These are phyloP conservation scores for Neurospora sp. DNA, from an alignment of 495 filamentous ascomycete species.

Conservation along the genomic window DNA sequence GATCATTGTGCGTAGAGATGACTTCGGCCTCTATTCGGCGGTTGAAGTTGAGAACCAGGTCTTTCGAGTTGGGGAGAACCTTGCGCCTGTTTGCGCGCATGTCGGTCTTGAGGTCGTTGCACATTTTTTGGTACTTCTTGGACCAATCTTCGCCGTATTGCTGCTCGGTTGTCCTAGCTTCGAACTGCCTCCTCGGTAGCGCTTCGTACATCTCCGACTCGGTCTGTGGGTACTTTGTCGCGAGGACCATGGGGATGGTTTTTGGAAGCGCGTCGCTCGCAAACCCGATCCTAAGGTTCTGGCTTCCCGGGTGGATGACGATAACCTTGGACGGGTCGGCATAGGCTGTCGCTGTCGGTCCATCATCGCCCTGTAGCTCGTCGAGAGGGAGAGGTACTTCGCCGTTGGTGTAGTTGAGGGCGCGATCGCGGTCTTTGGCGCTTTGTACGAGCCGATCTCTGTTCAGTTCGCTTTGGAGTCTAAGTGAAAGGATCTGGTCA, in stretches of 20 bases:
- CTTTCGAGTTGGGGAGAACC: constrained; percentile 90
- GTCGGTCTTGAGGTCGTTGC: constrained; percentile 70
- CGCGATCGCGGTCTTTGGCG: constrained; percentile 78
- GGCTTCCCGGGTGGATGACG: constrained; percentile 95
- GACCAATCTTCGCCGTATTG: constrained; percentile 81
- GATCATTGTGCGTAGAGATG: constrained; percentile 90
- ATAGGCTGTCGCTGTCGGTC: constrained; percentile 35
- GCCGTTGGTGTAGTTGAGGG: constrained; percentile 61
- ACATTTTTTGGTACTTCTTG: constrained; percentile 71
- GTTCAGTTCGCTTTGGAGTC: constrained; percentile 74
- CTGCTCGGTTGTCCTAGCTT: constrained; percentile 57
- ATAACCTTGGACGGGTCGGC: constrained; percentile 78
- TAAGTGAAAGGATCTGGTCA: constrained; percentile 83
- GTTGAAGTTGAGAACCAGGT: constrained; percentile 88
- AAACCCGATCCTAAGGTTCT: constrained; percentile 86
- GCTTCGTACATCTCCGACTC: constrained; percentile 83
- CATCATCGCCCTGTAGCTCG: constrained; percentile 49
- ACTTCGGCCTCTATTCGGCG: constrained; percentile 65
- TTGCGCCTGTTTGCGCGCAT: constrained; percentile 90
- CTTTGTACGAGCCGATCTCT: constrained; percentile 67
- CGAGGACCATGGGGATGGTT: constrained; percentile 87
- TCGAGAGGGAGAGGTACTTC: constrained; percentile 47
- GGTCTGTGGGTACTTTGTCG: constrained; percentile 57
- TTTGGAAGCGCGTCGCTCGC: constrained; percentile 91
- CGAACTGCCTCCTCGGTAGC: constrained; percentile 76